Evolutionary conservation across 352 stramenopile species (phyloP).

Genomic region (Phytopythium ostracodes): DNA sequence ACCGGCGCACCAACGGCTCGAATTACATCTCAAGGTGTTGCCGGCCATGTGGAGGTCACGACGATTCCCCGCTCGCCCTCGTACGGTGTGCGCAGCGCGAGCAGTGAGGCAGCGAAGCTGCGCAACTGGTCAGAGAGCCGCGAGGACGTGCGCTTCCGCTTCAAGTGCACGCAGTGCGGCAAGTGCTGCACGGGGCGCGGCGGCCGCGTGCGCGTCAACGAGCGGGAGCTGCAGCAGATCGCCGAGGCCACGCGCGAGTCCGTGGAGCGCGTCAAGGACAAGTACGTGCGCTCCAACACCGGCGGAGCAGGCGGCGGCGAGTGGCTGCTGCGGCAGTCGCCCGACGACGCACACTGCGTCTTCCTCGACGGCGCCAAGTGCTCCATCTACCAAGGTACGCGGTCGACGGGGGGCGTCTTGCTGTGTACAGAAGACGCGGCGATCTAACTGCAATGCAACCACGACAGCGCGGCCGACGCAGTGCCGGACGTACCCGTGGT

Average conservation of each 20-base stretch:
- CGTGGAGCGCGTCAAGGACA: conserved; percentile 24
- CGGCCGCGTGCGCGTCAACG: conserved; percentile 66
- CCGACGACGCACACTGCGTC: conserved; percentile 53
- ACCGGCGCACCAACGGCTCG: not conserved
- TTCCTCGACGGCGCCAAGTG: conserved; percentile 68
- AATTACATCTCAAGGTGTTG: not conserved
- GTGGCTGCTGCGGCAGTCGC: conserved; percentile 42
- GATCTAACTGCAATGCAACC: too few species aligned
- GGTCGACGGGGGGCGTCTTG: not conserved
- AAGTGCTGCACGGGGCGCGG: conserved; percentile 75
- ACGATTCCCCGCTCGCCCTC: not conserved
- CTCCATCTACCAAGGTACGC: conserved; percentile 54
- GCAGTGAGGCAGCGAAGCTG: conserved; percentile 11
- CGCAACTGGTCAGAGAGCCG: conserved; percentile 31
- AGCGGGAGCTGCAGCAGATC: conserved; percentile 46
- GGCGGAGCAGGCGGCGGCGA: conserved; percentile 14
- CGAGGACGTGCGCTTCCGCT: conserved; percentile 41
- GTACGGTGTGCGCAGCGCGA: not conserved
- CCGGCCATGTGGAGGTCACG: not conserved
- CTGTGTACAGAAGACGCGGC: not conserved
- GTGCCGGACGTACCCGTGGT: conserved; percentile 81
- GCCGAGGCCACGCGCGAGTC: conserved; percentile 26
- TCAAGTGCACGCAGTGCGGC: conserved; percentile 71
- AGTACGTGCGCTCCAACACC: conserved; percentile 23
- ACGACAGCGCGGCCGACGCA: conserved; percentile 61